Evolutionary conservation across 116 monocot genomes (phyloP).

Genomic region (Zostera marina): DNA sequence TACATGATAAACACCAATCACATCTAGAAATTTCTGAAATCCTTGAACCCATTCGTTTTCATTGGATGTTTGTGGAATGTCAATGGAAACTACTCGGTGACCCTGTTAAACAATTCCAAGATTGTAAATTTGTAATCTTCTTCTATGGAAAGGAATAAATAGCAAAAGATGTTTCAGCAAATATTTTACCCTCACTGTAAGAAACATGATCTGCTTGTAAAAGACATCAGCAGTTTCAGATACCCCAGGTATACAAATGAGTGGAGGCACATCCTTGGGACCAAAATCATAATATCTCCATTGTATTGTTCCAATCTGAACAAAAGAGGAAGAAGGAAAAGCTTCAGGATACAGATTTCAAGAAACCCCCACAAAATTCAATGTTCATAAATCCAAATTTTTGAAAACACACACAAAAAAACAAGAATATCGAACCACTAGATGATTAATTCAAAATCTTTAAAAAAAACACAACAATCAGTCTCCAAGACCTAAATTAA

Average conservation of each 20-base stretch:
- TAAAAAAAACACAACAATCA: too few relatives aligned
- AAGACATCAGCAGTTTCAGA: slow-evolving; percentile 97
- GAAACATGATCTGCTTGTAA: slow-evolving; percentile 92
- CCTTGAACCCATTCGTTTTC: slow-evolving; percentile 89
- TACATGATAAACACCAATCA: slow-evolving; percentile 86
- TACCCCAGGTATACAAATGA: slow-evolving; percentile 86
- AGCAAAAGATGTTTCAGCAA: background rate
- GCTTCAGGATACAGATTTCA: background rate
- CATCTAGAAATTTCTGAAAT: slow-evolving; percentile 97
- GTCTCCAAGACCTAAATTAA: too few relatives aligned
- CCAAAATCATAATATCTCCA: slow-evolving; percentile 99
- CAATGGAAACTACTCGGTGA: slow-evolving; percentile 84
- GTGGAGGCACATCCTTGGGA: slow-evolving; percentile 72
- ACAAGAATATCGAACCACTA: too few relatives aligned
- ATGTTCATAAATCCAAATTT: background rate
- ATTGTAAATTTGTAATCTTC: background rate
- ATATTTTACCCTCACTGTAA: slow-evolving; percentile 56
- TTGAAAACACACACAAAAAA: too few relatives aligned
- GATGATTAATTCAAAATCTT: too few relatives aligned
- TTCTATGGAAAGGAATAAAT: background rate
- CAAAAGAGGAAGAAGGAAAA: slow-evolving; percentile 4
- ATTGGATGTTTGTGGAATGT: slow-evolving; percentile 75
- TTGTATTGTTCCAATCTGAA: slow-evolving; percentile 68
- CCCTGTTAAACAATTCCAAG: slow-evolving; percentile 37
- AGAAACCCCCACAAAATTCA: background rate